phyloP scores from a whole-genome alignment of 192 early-diverging fungal species.

The Rhizoclosmatium globosum region DNA sequence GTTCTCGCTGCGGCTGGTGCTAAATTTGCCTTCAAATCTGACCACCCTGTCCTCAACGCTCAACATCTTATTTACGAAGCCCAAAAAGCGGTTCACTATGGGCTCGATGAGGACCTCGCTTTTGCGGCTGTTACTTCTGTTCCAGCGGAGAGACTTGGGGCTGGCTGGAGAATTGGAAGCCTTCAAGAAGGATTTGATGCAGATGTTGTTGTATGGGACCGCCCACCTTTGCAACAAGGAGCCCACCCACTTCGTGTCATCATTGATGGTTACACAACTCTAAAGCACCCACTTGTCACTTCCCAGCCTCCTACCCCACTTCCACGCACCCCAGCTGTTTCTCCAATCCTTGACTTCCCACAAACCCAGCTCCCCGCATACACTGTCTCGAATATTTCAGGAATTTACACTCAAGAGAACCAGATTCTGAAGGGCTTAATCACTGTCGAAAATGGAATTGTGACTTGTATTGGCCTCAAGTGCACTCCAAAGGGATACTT shows the following conservation, averaged over 20 bases:
- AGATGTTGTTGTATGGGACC: conserved; percentile 81
- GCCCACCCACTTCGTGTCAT: conserved; percentile 77
- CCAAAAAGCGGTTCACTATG: conserved; percentile 76
- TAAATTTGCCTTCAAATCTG: conserved; percentile 76
- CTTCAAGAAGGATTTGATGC: conserved; percentile 77
- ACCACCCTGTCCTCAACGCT: conserved; percentile 81
- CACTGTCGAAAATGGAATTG: conserved; percentile 63
- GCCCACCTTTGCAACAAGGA: conserved; percentile 71
- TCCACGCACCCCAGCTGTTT: neutral
- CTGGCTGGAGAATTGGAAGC: conserved; percentile 72
- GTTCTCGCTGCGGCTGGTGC: conserved; percentile 74
- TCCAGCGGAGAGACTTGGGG: conserved; percentile 75
- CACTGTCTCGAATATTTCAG: conserved; percentile 54
- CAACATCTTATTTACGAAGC: conserved; percentile 77
- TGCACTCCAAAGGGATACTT: conserved; percentile 43
- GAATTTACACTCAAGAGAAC: conserved; percentile 44
- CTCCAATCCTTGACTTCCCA: neutral
- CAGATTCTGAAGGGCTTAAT: conserved; percentile 49
- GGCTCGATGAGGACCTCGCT: conserved; percentile 64
- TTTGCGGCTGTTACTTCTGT: conserved; percentile 74
- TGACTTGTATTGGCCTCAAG: conserved; percentile 58
- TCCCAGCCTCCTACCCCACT: neutral
- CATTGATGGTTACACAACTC: conserved; percentile 64
- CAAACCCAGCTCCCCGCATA: neutral
- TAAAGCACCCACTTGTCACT: neutral